Conservation (phyloP, 495 filamentous ascomycete genomes). For the Pseudomonodictys pantanalensis region DNA sequence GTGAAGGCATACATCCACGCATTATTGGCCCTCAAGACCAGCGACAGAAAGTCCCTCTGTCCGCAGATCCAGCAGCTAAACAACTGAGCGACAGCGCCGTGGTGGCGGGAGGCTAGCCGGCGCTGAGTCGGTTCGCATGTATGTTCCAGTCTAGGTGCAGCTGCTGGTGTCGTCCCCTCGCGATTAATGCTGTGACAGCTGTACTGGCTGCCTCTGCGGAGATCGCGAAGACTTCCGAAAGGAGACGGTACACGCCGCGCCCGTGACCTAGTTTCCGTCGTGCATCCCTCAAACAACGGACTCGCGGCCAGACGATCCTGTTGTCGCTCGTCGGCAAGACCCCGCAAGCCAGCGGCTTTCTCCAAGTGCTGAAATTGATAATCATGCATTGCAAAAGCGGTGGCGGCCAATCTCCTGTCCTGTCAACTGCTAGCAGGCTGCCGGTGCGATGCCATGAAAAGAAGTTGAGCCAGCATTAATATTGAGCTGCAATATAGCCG, state of each 20-base stretch:
- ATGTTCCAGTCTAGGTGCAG: too few species aligned
- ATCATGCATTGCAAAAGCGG: constrained; percentile 7
- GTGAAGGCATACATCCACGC: too few species aligned
- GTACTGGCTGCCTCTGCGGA: background rate
- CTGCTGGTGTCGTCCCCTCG: too few species aligned
- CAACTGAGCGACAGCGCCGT: too few species aligned
- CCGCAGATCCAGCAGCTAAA: too few species aligned
- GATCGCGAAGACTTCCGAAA: background rate
- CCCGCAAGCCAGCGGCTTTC: constrained; percentile 2
- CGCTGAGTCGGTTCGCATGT: too few species aligned
- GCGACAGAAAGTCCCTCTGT: too few species aligned
- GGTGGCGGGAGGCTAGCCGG: too few species aligned
- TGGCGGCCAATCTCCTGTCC: constrained; percentile 4
- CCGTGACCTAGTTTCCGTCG: background rate
- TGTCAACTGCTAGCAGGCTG: background rate
- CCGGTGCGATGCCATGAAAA: background rate
- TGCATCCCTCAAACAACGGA: constrained; percentile 18
- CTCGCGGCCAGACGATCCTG: constrained; percentile 27
- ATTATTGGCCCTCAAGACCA: too few species aligned
- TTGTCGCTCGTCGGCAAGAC: background rate
- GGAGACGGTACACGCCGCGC: background rate
- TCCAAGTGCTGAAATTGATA: background rate
- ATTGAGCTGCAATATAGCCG: background rate
- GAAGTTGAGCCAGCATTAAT: constrained; percentile 2
- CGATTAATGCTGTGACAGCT: too few species aligned